A percentile compares a stretch with the other conserved stretches of the same genome.
Conservation (phyloP, 192 early-diverging fungal genomes). For the Coemansia sp. region DNA sequence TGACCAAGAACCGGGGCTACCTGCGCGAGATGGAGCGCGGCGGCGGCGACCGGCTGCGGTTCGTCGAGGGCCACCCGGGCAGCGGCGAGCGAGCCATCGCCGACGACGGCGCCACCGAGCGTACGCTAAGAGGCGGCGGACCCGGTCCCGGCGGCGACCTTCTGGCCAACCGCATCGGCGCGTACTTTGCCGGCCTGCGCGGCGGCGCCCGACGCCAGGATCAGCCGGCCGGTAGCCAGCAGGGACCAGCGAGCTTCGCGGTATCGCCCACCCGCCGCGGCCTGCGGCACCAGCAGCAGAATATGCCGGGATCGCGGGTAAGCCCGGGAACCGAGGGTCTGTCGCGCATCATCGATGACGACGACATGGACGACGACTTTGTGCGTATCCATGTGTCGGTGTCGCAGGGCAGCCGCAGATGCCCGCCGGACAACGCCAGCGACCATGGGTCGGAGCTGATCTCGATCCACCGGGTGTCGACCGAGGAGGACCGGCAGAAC, state of each 20-base stretch:
- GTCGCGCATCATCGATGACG: conserved; percentile 8
- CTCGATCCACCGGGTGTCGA: conserved; percentile 24
- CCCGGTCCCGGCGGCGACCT: conserved; percentile 8
- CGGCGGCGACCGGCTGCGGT: conserved; percentile 16
- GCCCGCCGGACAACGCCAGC: conserved; percentile 3
- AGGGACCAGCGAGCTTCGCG: conserved; percentile 20
- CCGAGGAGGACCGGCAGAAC: background rate
- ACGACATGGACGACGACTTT: conserved; percentile 11
- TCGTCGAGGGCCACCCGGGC: conserved; percentile 29
- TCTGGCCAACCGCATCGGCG: conserved; percentile 33
- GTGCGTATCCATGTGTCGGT: conserved; percentile 5
- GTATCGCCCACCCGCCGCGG: conserved; percentile 3
- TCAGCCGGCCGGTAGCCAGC: conserved; percentile 2
- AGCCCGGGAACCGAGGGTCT: conserved; percentile 9
- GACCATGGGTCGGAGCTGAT: conserved; percentile 17
- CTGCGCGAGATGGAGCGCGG: conserved; percentile 28
- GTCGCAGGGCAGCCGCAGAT: background rate
- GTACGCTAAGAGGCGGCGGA: background rate
- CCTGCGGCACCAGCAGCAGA: conserved; percentile 1
- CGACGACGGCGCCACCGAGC: background rate
- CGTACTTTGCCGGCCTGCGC: conserved; percentile 16
- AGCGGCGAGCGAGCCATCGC: conserved; percentile 34
- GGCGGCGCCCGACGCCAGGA: conserved; percentile 1
- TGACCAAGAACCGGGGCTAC: conserved; percentile 1
- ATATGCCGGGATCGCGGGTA: background rate